These are phyloP conservation scores for Saturnispora serradocipensis DNA, from an alignment of 805 yeast genomes.

Conservation along the genomic window DNA sequence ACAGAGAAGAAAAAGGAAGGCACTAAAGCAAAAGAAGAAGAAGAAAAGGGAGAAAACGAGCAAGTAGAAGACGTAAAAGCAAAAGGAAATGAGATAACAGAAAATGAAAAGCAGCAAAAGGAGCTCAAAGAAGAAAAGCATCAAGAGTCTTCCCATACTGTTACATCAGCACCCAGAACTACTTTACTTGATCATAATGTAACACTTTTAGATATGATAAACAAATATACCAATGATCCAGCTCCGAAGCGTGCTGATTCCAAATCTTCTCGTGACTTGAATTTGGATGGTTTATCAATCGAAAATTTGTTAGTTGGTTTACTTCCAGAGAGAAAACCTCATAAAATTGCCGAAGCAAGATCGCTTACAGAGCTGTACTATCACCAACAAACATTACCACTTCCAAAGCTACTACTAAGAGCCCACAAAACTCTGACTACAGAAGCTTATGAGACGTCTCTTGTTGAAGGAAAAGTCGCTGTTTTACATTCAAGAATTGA, in stretches of 20 bases:
- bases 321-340: conserved; percentile 44
- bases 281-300: conserved; percentile 32
- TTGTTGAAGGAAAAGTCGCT: conserved; percentile 84
- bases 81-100: no score
- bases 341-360: conserved; percentile 44
- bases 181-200: neutral
- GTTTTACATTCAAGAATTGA: conserved; percentile 87
- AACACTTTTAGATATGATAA: conserved; percentile 19
- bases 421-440: conserved; percentile 83
- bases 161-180: neutral
- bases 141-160: neutral
- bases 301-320: conserved; percentile 36
- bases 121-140: neutral
- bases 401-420: conserved; percentile 70
- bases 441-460: conserved; percentile 73
- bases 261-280: conserved; percentile 24
- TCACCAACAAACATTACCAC: conserved; percentile 79
- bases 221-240: conserved; percentile 17
- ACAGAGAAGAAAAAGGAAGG: neutral
- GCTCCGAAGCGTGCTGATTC: conserved; percentile 23
- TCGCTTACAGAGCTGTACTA: conserved; percentile 83
- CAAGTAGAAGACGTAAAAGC: neutral
- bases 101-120: conserved; percentile 4
- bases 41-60: neutral
- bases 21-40: neutral